phyloP scores from a whole-genome alignment of 306 rosid species.

The Mimosa bimucronata region DNA sequence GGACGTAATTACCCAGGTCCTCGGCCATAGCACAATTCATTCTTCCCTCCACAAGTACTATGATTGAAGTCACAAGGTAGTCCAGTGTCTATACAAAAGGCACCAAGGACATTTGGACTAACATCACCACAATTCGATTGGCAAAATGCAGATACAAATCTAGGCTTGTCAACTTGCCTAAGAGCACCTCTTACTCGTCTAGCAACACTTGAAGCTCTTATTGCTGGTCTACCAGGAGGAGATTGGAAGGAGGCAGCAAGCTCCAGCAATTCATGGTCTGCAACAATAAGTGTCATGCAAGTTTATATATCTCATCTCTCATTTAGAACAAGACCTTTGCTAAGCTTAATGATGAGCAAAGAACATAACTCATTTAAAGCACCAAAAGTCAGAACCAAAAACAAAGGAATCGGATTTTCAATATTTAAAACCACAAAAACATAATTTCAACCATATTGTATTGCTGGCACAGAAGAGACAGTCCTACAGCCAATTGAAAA shows the following conservation, averaged over 20 bases:
- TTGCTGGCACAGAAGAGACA: conserved; percentile 7
- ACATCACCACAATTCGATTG: conserved; percentile 97
- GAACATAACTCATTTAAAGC: not conserved
- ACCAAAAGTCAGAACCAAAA: not conserved
- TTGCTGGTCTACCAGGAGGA: conserved; percentile 63
- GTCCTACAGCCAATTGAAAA: not conserved
- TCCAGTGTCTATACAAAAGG: conserved; percentile 85
- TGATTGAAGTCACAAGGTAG: conserved; percentile 95
- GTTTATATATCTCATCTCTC: not conserved
- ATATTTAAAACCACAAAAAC: not conserved
- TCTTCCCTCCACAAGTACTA: conserved; percentile 91
- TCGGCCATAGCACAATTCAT: conserved; percentile 80
- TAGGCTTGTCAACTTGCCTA: conserved; percentile 63
- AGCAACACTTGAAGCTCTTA: conserved; percentile 57
- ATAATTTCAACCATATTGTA: not conserved
- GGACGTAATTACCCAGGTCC: conserved; percentile 85
- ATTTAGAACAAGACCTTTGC: no score
- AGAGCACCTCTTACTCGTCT: conserved; percentile 74
- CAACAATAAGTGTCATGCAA: conserved; percentile 30
- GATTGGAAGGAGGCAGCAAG: conserved; percentile 76
- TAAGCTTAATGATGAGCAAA: no score
- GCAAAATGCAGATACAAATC: conserved; percentile 89
- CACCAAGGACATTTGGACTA: conserved; percentile 91
- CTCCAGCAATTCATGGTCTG: conserved; percentile 81
- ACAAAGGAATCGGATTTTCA: not conserved